Base-by-base conservation (phyloP, 2,329 filamentous ascomycete genomes). In the Kalaharituber pfeilii region DNA sequence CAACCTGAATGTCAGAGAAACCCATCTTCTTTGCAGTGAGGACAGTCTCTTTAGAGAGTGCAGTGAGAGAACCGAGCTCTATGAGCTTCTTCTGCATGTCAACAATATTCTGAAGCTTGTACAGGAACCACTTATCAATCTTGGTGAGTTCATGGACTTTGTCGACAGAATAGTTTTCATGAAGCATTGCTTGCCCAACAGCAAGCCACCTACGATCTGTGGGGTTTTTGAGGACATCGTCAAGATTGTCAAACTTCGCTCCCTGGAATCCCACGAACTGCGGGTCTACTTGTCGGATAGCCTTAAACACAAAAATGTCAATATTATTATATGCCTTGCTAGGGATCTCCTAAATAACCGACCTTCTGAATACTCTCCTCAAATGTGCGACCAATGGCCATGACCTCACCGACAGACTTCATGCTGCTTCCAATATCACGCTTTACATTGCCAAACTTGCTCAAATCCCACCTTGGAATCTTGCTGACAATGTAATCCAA, bases 361-460 rank as follows among this genome's bases (percentile, higher is more conserved):
- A 47, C 42, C 75, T 98, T 98, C 71, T 98, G 91, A 74, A 98
- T 94, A 15, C 87, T 94, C 73, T 98, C 91, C 71, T 98, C 91
- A 65, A 96, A 98, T 27, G 91, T 96, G 69, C 91, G 82, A 62
- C 91, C 91, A 65, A 98, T 96, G 60, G 91, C 91, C 91, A 98
- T 98, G 57, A 98, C 91, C 71, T 98, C 91, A 67, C 91, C 91
- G 55, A 98, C 88, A 24, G 88, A 95, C 75, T 96, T 98, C 91
- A 98, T 98, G 58, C 89, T 84, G 67, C 86, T 94, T 63, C 91
- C 91, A 67, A 98, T 96, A 66, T 94, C 85, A 58, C 91, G 84
- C 75, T 94, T 93, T 61, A 98, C 91, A 65, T 96, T 89, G 72
- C 96, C 89, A 76, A 98, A 98, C 74, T 98, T 98, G 75, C 85